Percentiles rank a stretch among this genome's conserved stretches.
Conservation (phyloP, 2,329 filamentous ascomycete genomes). For the Colletotrichum sp. region DNA sequence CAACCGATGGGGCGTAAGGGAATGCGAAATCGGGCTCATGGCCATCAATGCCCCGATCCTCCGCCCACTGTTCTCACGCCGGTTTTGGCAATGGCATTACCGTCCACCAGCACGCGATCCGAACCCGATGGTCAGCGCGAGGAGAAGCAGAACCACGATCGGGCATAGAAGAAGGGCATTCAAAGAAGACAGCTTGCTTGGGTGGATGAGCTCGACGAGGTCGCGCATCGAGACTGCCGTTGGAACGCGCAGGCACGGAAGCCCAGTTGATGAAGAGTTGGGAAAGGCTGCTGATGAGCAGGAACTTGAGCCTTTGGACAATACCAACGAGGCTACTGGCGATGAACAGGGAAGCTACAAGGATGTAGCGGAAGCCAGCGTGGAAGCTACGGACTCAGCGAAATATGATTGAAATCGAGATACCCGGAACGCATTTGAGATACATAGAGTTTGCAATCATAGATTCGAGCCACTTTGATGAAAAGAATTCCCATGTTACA, state of each 20-base stretch:
- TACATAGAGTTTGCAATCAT: background rate
- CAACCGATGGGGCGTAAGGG: conserved; percentile 6
- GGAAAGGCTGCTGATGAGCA: background rate
- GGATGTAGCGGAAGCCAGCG: background rate
- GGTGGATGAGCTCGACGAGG: background rate
- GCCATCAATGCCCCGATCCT: conserved; percentile 3
- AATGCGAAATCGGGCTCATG: conserved; percentile 7
- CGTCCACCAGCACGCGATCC: background rate
- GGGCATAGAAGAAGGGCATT: background rate
- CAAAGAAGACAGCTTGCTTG: background rate
- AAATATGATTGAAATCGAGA: background rate
- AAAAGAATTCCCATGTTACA: background rate
- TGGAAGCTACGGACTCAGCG: background rate
- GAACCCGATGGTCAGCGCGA: background rate
- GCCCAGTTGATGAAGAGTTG: background rate
- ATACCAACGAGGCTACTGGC: background rate
- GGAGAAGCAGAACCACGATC: background rate
- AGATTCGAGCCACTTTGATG: background rate
- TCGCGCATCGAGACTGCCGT: background rate
- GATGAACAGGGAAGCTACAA: background rate
- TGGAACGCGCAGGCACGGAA: background rate
- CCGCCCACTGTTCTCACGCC: background rate
- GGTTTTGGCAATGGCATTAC: conserved; percentile 17
- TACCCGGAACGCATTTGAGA: background rate
- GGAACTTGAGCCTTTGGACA: background rate